phyloP scores from a whole-genome alignment of 768 basidiomycete species.

The Mycena galericulata region DNA sequence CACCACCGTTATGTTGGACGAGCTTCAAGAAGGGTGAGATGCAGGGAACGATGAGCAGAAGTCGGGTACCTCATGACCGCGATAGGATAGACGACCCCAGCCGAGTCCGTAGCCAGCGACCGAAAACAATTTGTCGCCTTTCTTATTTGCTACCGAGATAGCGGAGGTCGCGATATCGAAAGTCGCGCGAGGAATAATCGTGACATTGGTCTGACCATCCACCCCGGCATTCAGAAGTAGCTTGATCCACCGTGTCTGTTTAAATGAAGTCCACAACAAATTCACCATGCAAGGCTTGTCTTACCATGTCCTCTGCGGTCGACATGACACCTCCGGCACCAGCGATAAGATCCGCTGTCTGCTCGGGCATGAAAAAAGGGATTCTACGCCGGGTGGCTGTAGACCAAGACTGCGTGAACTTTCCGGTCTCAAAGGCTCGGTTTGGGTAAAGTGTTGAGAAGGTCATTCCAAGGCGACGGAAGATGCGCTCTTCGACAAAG shows the following conservation, averaged over 20 bases:
- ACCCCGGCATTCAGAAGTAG: conserved; percentile 50
- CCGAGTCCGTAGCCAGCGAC: conserved; percentile 56
- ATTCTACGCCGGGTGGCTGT: conserved; percentile 23
- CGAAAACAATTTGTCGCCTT: conserved; percentile 39
- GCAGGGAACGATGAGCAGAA: background rate
- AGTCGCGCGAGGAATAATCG: conserved; percentile 46
- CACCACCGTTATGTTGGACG: conserved; percentile 46
- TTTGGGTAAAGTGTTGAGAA: conserved; percentile 51
- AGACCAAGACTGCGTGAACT: conserved; percentile 33
- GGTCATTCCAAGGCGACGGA: conserved; percentile 54
- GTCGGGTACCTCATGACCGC: conserved; percentile 52
- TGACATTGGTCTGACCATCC: conserved; percentile 42
- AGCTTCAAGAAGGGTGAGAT: conserved; percentile 39
- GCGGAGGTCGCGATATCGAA: conserved; percentile 47
- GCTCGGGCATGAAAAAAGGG: conserved; percentile 37
- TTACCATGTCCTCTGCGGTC: conserved; percentile 55
- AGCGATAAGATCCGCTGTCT: conserved; percentile 39
- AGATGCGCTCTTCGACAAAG: conserved; percentile 57
- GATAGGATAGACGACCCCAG: conserved; percentile 53
- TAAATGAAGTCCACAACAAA: background rate
- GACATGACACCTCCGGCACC: conserved; percentile 60
- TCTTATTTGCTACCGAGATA: conserved; percentile 38
- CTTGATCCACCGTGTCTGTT: conserved; percentile 54
- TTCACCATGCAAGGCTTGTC: conserved; percentile 19
- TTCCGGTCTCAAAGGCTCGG: conserved; percentile 47